Base-by-base conservation (phyloP, 2,329 filamentous ascomycete species). In the Paraphoma sp. region DNA sequence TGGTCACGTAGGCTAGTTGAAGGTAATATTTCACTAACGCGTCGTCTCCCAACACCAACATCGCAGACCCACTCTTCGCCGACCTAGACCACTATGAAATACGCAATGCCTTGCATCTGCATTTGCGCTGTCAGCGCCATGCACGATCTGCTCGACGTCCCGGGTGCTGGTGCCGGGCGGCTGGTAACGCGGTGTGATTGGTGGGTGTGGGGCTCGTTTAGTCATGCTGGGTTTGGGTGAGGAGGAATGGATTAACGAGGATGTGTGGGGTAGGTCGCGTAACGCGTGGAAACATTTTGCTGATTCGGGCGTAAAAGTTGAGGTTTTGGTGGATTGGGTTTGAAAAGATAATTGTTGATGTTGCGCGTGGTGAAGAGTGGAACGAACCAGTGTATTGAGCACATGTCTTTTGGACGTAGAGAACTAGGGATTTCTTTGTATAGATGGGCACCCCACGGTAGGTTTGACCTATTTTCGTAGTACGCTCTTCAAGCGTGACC, bases 121-220 rank as follows among this genome's bases (percentile, higher is more conserved):
- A 36, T 36, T 14, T 36, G 33, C 33, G 33, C 14, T 36, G 40
- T n/a, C 40, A 17, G 16, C 40, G 14, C n/a, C 38, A 43, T 45
- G 48, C 48, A 51, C 48, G 41, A 45, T 38, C 28, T 28, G n/a
- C 29, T 44, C 41, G 48, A 45, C 29, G 2, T n/a, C 16, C 17
- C 29, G 51, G 40, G 46, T 31, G 46, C 33, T 9, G 30, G 43
- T 42, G 41, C 47, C 52, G 46, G 47, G 52, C 52, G 52, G 52
- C 28, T 54, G 46, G 52, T 38, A 50, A 17, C 17, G 30, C 4
- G 14, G 6, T 29, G 2, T 18, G 10, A 54, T 49, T 54, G 51
- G 51, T 43, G 16, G 45, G 30, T 17, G 29, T 47, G 29, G 23
- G 40, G 10, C 7, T 7, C 12, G 23, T 30, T 36, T 36, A 36